Base-by-base conservation (phyloP, 495 filamentous ascomycete species). In the Cryomyces antarcticus region DNA sequence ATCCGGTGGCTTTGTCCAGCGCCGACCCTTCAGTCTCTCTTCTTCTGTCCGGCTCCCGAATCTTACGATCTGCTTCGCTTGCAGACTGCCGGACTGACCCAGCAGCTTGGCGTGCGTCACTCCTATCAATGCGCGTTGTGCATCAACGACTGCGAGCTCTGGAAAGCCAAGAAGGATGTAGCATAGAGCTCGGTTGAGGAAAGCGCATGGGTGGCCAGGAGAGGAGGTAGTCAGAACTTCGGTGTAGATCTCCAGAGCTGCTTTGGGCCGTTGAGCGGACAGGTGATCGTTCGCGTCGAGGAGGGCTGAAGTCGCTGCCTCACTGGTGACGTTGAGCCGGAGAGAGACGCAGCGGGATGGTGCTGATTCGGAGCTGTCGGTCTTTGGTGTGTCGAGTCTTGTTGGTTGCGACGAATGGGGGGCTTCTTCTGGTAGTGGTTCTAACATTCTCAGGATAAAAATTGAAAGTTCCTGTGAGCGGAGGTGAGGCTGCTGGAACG, bases 181-280 rank as follows among this genome's bases (percentile, higher is more conserved):
- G 41, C 56, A 57, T 0, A 60, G 46, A n/a, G 49, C 44, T 5
- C 57, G 56, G 43, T 60, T 60, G 24, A 59, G 54, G 30, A 60
- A 51, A 7, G 57, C 57, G 41, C 40, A 38, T 5, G 52, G 47
- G 35, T 58, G 49, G 27, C 45, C 53, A 0, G 56, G 56, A n/a
- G 47, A 45, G 5, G n/a, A 7, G 6, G 43, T 24, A 10, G 40
- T 47, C 5, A 59, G 47, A 5, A 57, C 38, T 5, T 53, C 30
- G 5, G 55, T 57, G 37, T 59, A 59, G 3, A 44, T 1, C 1
- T 46, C 29, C 30, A 56, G 46, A 31, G 57, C 57, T 12, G 39
- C 24, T 5, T 24, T n/a, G 4, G 33, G 36, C 2, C 3, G 38
- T 13, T 7, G 38, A 7, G n/a, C 11, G 11, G 38, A 9, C 10